Evolutionary conservation across 352 stramenopile genomes (phyloP).

Genomic region (Phytophthora lateralis): DNA sequence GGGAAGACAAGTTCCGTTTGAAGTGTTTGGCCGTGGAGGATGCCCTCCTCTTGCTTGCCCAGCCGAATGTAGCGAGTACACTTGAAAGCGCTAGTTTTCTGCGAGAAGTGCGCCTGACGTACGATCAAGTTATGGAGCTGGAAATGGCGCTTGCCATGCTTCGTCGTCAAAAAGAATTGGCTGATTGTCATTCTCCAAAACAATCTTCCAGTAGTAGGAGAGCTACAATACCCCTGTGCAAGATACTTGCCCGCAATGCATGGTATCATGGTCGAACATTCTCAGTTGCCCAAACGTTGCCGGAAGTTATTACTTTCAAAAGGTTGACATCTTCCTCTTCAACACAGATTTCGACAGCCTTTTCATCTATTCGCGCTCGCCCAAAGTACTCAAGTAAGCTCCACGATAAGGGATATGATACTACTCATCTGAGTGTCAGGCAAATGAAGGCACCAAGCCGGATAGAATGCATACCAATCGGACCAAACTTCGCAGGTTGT

Average conservation of each 20-base stretch:
- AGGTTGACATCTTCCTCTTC: not conserved
- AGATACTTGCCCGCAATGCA: conserved; percentile 23
- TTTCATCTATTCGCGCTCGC: not conserved
- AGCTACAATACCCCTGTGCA: not conserved
- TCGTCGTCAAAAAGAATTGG: conserved; percentile 32
- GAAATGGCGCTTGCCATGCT: conserved; percentile 51
- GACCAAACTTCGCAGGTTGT: not conserved
- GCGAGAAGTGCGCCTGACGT: conserved; percentile 31
- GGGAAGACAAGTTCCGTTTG: conserved; percentile 62
- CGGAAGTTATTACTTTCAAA: conserved; percentile 15
- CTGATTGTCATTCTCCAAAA: conserved; percentile 43
- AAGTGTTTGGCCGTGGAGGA: conserved; percentile 46
- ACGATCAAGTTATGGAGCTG: conserved; percentile 62
- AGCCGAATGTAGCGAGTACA: conserved; percentile 40
- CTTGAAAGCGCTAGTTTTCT: conserved; percentile 57
- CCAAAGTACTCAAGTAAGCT: not conserved
- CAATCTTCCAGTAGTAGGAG: conserved; percentile 1
- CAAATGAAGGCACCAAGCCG: conserved; percentile 1
- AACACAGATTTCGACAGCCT: not conserved
- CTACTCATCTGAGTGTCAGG: not conserved
- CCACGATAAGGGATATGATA: not conserved
- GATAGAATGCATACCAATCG: not conserved
- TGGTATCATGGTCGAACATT: conserved; percentile 23
- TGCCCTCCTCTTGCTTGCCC: conserved; percentile 49
- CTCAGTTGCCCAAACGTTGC: conserved; percentile 2